Base-by-base conservation (phyloP, 805 yeast species). In the Grigorovia yakushimaensis region DNA sequence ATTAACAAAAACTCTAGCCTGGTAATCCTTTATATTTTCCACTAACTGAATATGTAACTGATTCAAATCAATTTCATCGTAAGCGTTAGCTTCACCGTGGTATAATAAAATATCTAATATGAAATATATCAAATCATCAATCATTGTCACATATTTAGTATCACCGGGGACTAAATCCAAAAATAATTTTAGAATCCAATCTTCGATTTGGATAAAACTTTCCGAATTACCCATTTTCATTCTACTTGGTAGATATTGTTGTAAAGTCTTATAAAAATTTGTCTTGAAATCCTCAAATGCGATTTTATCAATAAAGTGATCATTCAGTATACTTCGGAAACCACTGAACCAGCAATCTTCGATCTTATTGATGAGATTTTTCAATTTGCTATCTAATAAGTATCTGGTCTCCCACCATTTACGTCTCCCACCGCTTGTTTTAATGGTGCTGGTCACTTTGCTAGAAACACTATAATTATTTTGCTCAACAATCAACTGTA, bases 351-450 rank as follows among this genome's bases (percentile, higher is more conserved):
- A 86, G 47, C 69, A 66, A 20, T 62, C 61, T 47, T 87, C 91
- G 8, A 86, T 73, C 30, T 69, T 68, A 1, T 60, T 55, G n/a
- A 91, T 59, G n/a, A 88, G 62, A 1, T 61, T 62, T 38, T 73
- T 61, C 45, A 91, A 58, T 42, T 73, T 63, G 9, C 68, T 60
- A 61, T 91, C 96, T 17, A 88, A 66, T 0, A 62, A 65, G 47
- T 76, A 77, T 43, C 97, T 68, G 24, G 68, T 67, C 39, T 72
- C 71, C 95, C 97, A 93, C 96, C 97, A 91, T 7, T 67, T 52
- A 42, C 72, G 73, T 44, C 88, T 71, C 27, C 81, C 83, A 39
- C 79, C 82, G 41, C 74, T 71, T 0, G 87, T 73, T 3, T 59
- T 68, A 1, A 84, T 76, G 1, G 56, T 58, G 0, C 77, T 68